Conservation (phyloP, 1,139 yeast species). For the Taphrina pruni region DNA sequence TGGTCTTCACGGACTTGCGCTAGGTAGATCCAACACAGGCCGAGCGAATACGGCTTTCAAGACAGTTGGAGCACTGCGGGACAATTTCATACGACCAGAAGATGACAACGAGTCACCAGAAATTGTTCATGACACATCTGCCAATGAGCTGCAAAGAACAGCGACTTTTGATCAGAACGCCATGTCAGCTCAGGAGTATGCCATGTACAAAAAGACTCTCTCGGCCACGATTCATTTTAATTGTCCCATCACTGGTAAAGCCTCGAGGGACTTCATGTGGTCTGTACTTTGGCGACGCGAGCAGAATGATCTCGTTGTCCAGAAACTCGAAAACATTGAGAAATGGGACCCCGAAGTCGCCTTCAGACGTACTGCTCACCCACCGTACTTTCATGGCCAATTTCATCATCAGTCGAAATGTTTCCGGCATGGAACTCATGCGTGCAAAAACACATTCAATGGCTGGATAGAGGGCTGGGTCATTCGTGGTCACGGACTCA, state of each 20-base stretch:
- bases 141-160: background rate
- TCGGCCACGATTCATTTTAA: background rate
- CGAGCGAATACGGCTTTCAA: too few relatives aligned
- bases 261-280: background rate
- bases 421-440: background rate
- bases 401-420: background rate
- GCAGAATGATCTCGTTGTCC: background rate
- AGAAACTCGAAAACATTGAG: background rate
- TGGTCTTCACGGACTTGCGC: too few relatives aligned
- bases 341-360: background rate
- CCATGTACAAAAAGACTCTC: background rate
- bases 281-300: slow-evolving; percentile 2
- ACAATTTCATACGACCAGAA: too few relatives aligned
- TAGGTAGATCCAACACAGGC: too few relatives aligned
- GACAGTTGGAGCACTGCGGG: too few relatives aligned
- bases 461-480: slow-evolving; percentile 3
- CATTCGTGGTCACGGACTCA: background rate
- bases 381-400: background rate
- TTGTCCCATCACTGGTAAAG: background rate
- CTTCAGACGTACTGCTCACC: background rate
- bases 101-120: too few relatives aligned
- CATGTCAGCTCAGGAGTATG: background rate
- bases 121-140: too few relatives aligned
- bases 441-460: background rate
- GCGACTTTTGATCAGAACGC: background rate